phyloP scores from a whole-genome alignment of 1,284 basidiomycete species.

The Cryptococcus floricola region DNA sequence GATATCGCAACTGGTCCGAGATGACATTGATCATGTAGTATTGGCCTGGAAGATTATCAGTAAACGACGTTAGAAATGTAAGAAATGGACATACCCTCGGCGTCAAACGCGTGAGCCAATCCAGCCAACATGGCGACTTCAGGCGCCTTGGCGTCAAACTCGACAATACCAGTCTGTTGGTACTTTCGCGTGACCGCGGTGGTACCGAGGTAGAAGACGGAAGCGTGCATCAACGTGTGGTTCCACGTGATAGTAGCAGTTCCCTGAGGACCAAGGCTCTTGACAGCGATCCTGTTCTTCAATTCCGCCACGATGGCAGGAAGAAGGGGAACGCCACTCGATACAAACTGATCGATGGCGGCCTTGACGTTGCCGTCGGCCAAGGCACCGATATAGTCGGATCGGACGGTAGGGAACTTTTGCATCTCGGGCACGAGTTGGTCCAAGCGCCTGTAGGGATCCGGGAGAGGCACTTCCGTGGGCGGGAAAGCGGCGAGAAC shows the following conservation, averaged over 20 bases:
- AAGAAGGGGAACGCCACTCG: conserved; percentile 61
- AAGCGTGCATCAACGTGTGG: conserved; percentile 78
- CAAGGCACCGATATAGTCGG: conserved; percentile 79
- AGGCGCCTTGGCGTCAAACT: conserved; percentile 74
- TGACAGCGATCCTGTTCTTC: conserved; percentile 68
- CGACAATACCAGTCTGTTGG: conserved; percentile 71
- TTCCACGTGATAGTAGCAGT: conserved; percentile 70
- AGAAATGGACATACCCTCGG: conserved; percentile 65
- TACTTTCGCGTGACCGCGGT: conserved; percentile 75
- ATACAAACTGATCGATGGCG: conserved; percentile 77
- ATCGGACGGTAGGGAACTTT: conserved; percentile 80
- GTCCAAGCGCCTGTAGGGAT: conserved; percentile 51
- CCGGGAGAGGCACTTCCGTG: conserved; percentile 75
- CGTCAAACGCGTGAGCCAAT: conserved; percentile 76
- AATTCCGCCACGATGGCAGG: conserved; percentile 64
- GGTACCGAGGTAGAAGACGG: conserved; percentile 92
- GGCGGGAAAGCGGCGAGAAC: conserved; percentile 94
- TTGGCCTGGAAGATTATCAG: conserved; percentile 60
- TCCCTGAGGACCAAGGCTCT: conserved; percentile 51
- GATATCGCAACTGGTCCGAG: conserved; percentile 90
- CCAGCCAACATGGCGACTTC: conserved; percentile 77
- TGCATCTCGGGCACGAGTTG: conserved; percentile 79
- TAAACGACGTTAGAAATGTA: neutral
- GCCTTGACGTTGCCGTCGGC: conserved; percentile 71
- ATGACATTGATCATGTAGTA: conserved; percentile 87